These are phyloP conservation scores for Elsinoe perseae DNA, from an alignment of 2,329 filamentous ascomycete genomes.

Conservation along the genomic window DNA sequence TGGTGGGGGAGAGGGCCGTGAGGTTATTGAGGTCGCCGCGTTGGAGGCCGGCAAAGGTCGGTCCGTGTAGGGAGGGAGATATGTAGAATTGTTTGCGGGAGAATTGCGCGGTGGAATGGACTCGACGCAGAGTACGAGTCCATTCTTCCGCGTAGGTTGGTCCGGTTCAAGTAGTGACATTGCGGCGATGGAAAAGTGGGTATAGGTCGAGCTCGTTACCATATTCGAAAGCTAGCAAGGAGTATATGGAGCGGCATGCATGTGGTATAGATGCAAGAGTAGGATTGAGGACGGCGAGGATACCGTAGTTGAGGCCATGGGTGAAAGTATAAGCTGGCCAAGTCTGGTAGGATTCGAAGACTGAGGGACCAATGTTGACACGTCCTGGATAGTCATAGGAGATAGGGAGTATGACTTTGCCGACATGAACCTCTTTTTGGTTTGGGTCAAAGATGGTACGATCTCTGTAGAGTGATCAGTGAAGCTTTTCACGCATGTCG, in stretches of 20 bases:
- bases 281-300: slow-evolving; percentile 36
- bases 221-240: slow-evolving; percentile 49
- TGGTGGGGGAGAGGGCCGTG: slow-evolving; percentile 41
- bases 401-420: slow-evolving; percentile 43
- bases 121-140: slow-evolving; percentile 47
- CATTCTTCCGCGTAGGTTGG: slow-evolving; percentile 50
- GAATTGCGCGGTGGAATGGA: slow-evolving; percentile 40
- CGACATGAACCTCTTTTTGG: slow-evolving; percentile 45
- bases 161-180: slow-evolving; percentile 49
- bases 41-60: slow-evolving; percentile 47
- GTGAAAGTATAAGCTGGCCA: slow-evolving; percentile 50
- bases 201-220: slow-evolving; percentile 59
- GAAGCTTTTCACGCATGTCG: background rate
- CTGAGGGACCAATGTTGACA: slow-evolving; percentile 53
- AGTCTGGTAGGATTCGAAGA: slow-evolving; percentile 55
- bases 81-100: slow-evolving; percentile 45
- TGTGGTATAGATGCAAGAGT: slow-evolving; percentile 46
- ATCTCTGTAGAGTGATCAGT: slow-evolving; percentile 34
- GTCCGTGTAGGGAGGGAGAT: slow-evolving; percentile 40
- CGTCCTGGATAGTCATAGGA: slow-evolving; percentile 55
- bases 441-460: slow-evolving; percentile 53
- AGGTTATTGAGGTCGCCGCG: slow-evolving; percentile 21
- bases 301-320: slow-evolving; percentile 54
- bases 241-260: slow-evolving; percentile 49
- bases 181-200: slow-evolving; percentile 15